Conservation (phyloP, 2,329 filamentous ascomycete species). For the Xylariaceae sp. region DNA sequence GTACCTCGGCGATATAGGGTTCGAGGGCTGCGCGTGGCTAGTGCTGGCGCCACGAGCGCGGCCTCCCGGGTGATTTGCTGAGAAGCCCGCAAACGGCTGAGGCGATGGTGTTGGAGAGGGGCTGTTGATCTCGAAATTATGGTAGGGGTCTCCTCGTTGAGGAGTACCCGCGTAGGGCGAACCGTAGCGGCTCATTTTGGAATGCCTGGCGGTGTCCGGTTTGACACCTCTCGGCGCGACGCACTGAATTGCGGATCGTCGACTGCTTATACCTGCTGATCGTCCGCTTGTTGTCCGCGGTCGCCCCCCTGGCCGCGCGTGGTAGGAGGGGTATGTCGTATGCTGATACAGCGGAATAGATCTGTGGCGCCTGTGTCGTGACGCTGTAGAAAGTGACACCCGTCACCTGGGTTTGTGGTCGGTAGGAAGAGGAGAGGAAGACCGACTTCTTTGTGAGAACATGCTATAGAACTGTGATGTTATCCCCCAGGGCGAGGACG, state of each 20-base stretch:
- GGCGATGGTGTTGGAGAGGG: conserved; percentile 56
- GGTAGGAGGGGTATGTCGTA: conserved; percentile 10
- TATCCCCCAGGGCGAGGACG: conserved; percentile 36
- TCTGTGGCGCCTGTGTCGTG: conserved; percentile 45
- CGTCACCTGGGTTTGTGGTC: conserved; percentile 61
- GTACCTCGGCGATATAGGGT: conserved; percentile 57
- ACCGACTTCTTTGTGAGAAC: conserved; percentile 53
- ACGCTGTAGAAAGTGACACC: conserved; percentile 45
- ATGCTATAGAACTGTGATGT: conserved; percentile 45
- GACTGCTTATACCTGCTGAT: background rate
- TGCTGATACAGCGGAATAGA: conserved; percentile 8
- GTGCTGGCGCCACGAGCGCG: conserved; percentile 45
- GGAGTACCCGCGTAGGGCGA: conserved; percentile 47
- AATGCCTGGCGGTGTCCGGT: conserved; percentile 28
- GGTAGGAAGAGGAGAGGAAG: conserved; percentile 53
- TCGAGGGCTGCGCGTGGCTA: conserved; percentile 39
- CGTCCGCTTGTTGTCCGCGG: conserved; percentile 6
- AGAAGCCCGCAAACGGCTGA: conserved; percentile 48
- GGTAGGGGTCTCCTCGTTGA: conserved; percentile 40
- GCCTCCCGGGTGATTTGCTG: conserved; percentile 46
- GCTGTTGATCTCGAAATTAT: conserved; percentile 50
- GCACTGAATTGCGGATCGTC: background rate
- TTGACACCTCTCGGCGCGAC: conserved; percentile 28
- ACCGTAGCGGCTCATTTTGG: conserved; percentile 38
- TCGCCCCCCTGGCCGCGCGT: conserved; percentile 22